Evolutionary conservation across 2,329 filamentous ascomycete genomes (phyloP).

Genomic region (Penicillium sp.): DNA sequence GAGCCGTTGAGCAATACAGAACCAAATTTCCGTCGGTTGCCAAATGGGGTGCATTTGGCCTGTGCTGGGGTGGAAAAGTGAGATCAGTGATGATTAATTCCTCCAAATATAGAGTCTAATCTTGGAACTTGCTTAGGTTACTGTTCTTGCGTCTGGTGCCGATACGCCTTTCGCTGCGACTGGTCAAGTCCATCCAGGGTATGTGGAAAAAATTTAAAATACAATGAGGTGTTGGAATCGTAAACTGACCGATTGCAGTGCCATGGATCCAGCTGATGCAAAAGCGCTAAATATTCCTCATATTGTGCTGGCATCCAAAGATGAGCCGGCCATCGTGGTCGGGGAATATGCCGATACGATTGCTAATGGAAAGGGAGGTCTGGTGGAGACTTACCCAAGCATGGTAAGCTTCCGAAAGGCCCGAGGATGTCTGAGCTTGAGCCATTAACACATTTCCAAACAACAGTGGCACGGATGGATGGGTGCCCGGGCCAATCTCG

Average conservation of each 20-base stretch:
- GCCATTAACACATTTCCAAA: neutral
- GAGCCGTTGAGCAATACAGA: constrained; percentile 48
- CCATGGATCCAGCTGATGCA: constrained; percentile 59
- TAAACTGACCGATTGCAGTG: constrained; percentile 13
- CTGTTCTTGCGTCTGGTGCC: constrained; percentile 47
- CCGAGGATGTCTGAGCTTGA: neutral
- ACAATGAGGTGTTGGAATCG: neutral
- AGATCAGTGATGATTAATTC: constrained; percentile 25
- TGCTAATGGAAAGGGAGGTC: constrained; percentile 53
- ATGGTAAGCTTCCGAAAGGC: constrained; percentile 41
- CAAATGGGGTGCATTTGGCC: constrained; percentile 63
- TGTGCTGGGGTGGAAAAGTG: constrained; percentile 73
- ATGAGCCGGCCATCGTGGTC: constrained; percentile 59
- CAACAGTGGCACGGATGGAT: constrained; percentile 67
- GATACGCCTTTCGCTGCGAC: constrained; percentile 54
- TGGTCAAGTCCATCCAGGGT: constrained; percentile 39
- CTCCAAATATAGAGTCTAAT: neutral
- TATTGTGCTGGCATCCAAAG: constrained; percentile 64
- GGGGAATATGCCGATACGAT: constrained; percentile 55
- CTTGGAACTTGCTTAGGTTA: constrained; percentile 27
- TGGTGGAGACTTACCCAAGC: constrained; percentile 64
- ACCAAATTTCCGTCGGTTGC: constrained; percentile 56
- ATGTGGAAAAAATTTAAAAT: neutral
- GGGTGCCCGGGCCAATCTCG: constrained; percentile 64
- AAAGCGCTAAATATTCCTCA: constrained; percentile 61